Evolutionary conservation across 768 basidiomycete species (phyloP), one percentile per base, ranked within the genome.

Genomic region (Auriscalpium orientale): DNA sequence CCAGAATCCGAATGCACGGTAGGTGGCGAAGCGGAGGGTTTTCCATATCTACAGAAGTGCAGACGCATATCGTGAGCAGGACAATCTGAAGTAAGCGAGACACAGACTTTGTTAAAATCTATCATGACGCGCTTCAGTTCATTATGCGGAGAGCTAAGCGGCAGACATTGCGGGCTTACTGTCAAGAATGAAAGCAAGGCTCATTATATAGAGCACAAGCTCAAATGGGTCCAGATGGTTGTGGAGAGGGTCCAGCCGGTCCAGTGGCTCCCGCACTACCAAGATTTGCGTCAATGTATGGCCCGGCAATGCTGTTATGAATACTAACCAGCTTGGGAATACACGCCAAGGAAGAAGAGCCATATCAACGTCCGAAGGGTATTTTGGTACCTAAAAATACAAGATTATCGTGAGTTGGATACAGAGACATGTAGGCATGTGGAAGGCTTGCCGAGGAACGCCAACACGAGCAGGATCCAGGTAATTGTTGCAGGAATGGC

Each of bases 1-100:
- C 91, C 90, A 92, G 67, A 91, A 92, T 15, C 80, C 80, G 64
- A 94, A 82, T 2, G 89, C 85, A n/a, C 83, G 79, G 78, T 83
- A 89, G 13, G 89, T 85, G 36, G 86, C 86, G 60, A 92, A 84
- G 3, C 80, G 75, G 18, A 94, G 72, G 2, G 89, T 78, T 65
- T 84, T 82, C 64, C 76, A 84, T 54, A 89, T 76, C 90, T 92
- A 36, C 28, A 7, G 28, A 28, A 28, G 28, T 7, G 28, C 28
- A n/a, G n/a, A n/a, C n/a, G n/a, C n/a, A n/a, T n/a, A n/a, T 28
- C 28, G 28, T 28, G 28, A 28, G 28, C 28, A 28, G 28, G 28
- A 28, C 28, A 5, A 28, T 28, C 1, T 28, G 28, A 28, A 2
- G 4, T 28, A 28, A 28, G 28, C 28, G 28, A 7, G 7, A 28